phyloP scores from a whole-genome alignment of 1,284 basidiomycete genomes.

The Cryptococcus sp. region DNA sequence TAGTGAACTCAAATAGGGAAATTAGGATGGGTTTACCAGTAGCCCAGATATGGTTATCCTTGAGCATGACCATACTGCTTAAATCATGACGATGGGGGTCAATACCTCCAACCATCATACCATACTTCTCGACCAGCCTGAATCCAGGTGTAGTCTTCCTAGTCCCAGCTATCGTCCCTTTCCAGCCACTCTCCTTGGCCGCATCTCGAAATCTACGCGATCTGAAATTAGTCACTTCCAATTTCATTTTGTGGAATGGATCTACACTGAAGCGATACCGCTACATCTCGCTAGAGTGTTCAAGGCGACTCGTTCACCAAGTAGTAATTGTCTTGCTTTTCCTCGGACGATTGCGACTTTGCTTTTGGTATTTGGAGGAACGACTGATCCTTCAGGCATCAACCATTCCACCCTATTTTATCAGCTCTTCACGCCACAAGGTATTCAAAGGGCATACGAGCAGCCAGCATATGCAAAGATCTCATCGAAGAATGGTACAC shows the following conservation, averaged over 20 bases:
- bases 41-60: conserved; percentile 99
- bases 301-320: conserved; percentile 91
- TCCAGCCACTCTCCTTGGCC: conserved; percentile 74
- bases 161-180: conserved; percentile 89
- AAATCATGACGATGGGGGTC: conserved; percentile 96
- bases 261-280: conserved; percentile 90
- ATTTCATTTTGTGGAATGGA: conserved; percentile 2
- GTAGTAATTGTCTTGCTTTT: conserved; percentile 78
- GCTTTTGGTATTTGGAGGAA: conserved; percentile 59
- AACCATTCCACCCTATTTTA: conserved; percentile 82
- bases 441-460: conserved; percentile 57
- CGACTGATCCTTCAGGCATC: conserved; percentile 75
- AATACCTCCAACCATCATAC: conserved; percentile 95
- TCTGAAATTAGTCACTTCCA: conserved; percentile 7
- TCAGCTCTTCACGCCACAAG: neutral
- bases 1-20: neutral
- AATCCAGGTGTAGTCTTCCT: conserved; percentile 99
- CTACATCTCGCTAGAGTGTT: conserved; percentile 93
- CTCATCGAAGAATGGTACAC: conserved; percentile 92
- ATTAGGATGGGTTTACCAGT: conserved; percentile 57
- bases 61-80: conserved; percentile 99
- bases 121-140: conserved; percentile 96
- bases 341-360: conserved; percentile 91
- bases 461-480: conserved; percentile 87
- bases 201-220: conserved; percentile 67